A percentile compares a stretch with the other conserved stretches of the same genome.
These are phyloP conservation scores for Mycena latifolia DNA, from an alignment of 768 basidiomycete species.

Conservation along the genomic window DNA sequence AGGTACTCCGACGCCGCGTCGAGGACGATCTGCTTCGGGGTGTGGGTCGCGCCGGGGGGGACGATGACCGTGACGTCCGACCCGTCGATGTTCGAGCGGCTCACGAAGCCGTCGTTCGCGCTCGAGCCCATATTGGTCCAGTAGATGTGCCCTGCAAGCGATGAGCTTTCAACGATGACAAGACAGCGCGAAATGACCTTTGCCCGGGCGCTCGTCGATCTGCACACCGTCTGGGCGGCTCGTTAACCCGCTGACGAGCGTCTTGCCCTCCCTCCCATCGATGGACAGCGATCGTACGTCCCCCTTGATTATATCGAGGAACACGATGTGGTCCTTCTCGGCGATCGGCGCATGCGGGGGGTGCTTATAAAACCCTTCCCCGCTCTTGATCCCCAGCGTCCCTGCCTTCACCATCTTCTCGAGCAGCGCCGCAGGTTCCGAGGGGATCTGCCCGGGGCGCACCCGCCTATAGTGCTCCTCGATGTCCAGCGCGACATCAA, in stretches of 20 bases:
- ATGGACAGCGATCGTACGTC: slow-evolving; percentile 27
- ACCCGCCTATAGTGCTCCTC: slow-evolving; percentile 28
- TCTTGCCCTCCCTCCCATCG: slow-evolving; percentile 29
- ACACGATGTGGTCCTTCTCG: slow-evolving; percentile 33
- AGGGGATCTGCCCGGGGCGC: slow-evolving; percentile 18
- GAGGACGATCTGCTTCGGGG: slow-evolving; percentile 34
- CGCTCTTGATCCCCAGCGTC: slow-evolving; percentile 29
- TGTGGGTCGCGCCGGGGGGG: slow-evolving; percentile 30
- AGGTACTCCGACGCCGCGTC: slow-evolving; percentile 24
- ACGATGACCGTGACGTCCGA: slow-evolving; percentile 27
- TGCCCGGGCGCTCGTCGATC: slow-evolving; percentile 33
- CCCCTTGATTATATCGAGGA: slow-evolving; percentile 31
- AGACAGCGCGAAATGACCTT: slow-evolving; percentile 15
- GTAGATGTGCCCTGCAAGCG: slow-evolving; percentile 30
- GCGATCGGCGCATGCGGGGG: slow-evolving; percentile 22
- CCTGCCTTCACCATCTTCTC: slow-evolving; percentile 24
- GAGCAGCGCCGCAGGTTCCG: slow-evolving; percentile 27
- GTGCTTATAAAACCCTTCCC: slow-evolving; percentile 31
- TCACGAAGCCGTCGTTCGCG: slow-evolving; percentile 30
- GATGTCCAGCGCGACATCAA: slow-evolving; percentile 33
- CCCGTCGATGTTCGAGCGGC: slow-evolving; percentile 34
- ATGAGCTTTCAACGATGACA: neutral
- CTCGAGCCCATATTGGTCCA: slow-evolving; percentile 35
- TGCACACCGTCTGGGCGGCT: slow-evolving; percentile 32
- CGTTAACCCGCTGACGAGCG: slow-evolving; percentile 19